Conservation (phyloP, 306 rosid species). For the Quercus gilva region DNA sequence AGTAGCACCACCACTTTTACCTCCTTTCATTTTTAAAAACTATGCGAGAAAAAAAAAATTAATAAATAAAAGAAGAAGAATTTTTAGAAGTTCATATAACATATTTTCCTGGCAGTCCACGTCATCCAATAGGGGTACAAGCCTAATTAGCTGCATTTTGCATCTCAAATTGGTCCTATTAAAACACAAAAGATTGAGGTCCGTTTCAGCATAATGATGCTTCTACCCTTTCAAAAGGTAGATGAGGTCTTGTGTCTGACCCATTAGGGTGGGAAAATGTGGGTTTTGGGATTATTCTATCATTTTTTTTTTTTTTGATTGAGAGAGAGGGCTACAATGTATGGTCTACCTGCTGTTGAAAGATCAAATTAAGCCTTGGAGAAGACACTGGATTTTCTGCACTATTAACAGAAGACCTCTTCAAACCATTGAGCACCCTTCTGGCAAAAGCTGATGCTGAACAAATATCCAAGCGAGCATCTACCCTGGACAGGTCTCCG, state of each 20-base stretch:
- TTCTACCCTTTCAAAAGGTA: neutral
- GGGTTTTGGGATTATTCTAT: neutral
- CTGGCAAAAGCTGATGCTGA: constrained; percentile 66
- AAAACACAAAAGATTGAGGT: neutral
- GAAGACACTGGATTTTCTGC: constrained; percentile 46
- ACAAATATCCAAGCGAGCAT: constrained; percentile 74
- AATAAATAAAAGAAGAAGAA: too few relatives aligned
- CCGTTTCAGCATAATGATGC: neutral
- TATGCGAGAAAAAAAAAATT: neutral
- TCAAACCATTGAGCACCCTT: constrained; percentile 54
- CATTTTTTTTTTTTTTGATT: too few relatives aligned
- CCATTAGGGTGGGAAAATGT: neutral
- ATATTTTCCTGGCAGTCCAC: neutral
- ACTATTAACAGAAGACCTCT: constrained; percentile 31
- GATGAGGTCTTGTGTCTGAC: neutral
- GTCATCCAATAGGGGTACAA: neutral
- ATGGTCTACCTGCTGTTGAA: constrained; percentile 82
- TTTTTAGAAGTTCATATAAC: too few relatives aligned
- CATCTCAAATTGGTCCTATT: neutral
- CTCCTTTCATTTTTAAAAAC: neutral
- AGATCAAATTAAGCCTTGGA: constrained; percentile 72
- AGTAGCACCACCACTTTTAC: neutral
- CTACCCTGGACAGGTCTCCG: constrained; percentile 73
- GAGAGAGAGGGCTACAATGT: neutral
- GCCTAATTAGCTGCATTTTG: neutral